phyloP scores from a whole-genome alignment of 1,284 basidiomycete species.

The Inonotus obliquus region DNA sequence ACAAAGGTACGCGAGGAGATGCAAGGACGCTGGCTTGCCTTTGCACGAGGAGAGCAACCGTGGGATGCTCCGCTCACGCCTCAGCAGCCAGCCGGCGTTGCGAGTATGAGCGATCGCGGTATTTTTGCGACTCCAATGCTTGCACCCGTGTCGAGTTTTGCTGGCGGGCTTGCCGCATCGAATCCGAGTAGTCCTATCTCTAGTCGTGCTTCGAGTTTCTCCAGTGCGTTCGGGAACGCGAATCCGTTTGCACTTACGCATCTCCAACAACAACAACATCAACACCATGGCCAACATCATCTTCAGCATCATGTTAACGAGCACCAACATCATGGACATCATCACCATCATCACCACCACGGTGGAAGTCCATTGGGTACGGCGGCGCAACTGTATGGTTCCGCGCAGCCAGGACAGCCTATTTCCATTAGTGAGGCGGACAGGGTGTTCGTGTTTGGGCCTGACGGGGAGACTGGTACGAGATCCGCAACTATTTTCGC shows the following conservation, averaged over 20 bases:
- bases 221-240: slow-evolving; percentile 8
- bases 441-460: slow-evolving; percentile 70
- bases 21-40: slow-evolving; percentile 68
- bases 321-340: slow-evolving; percentile 6
- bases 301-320: neutral
- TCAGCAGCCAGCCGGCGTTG: slow-evolving; percentile 16
- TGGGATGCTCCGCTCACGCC: slow-evolving; percentile 39
- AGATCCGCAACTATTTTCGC: slow-evolving; percentile 53
- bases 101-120: slow-evolving; percentile 15
- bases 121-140: slow-evolving; percentile 17
- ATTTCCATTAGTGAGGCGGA: slow-evolving; percentile 27
- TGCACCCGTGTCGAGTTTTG: slow-evolving; percentile 12
- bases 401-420: slow-evolving; percentile 10
- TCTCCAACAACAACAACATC: neutral
- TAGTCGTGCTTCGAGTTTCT: slow-evolving; percentile 11
- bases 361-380: neutral
- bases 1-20: slow-evolving; percentile 55
- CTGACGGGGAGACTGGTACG: slow-evolving; percentile 65
- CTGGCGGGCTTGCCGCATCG: slow-evolving; percentile 5
- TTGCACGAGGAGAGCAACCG: slow-evolving; percentile 64
- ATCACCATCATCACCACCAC: slow-evolving; percentile 7
- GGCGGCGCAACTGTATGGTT: slow-evolving; percentile 4
- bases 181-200: slow-evolving; percentile 4
- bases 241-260: slow-evolving; percentile 11
- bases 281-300: slow-evolving; percentile 2